Evolutionary conservation across 225 moss, liverwort and hornwort genomes (phyloP).

Genomic region (Ulota crispa): DNA sequence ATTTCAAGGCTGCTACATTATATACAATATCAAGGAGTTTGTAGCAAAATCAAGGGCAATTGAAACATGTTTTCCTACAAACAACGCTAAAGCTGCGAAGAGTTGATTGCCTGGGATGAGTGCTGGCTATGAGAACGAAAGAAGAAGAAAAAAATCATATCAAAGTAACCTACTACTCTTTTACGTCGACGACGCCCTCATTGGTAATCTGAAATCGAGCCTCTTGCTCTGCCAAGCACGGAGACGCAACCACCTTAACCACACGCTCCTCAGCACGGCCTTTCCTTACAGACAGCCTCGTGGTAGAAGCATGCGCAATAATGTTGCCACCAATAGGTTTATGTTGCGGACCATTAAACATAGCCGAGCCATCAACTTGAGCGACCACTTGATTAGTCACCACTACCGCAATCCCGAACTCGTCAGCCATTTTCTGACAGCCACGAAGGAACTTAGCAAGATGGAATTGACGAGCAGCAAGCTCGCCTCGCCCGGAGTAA

Average conservation of each 20-base stretch:
- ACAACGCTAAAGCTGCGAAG: not conserved
- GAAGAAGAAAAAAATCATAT: not conserved
- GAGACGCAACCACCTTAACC: slow-evolving; percentile 83
- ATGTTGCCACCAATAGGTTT: slow-evolving; percentile 97
- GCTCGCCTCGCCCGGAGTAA: slow-evolving; percentile 84
- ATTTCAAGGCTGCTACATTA: slow-evolving; percentile 17
- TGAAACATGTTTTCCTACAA: not conserved
- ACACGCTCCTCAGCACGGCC: slow-evolving; percentile 89
- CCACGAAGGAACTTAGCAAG: slow-evolving; percentile 74
- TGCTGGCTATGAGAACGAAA: not conserved
- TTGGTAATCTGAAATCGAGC: slow-evolving; percentile 77
- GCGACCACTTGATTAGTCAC: slow-evolving; percentile 96
- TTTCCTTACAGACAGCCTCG: slow-evolving; percentile 77
- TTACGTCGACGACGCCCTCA: slow-evolving; percentile 88
- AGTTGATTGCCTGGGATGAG: not conserved
- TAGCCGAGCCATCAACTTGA: slow-evolving; percentile 89
- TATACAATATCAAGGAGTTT: slow-evolving; percentile 33
- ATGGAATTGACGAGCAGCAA: slow-evolving; percentile 85
- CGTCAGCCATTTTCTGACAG: slow-evolving; percentile 89
- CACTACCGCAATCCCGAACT: slow-evolving; percentile 94
- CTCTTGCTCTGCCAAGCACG: slow-evolving; percentile 88
- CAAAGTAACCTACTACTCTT: slow-evolving; percentile 47
- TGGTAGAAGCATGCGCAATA: slow-evolving; percentile 92
- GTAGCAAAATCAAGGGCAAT: slow-evolving; percentile 15
- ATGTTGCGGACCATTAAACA: slow-evolving; percentile 82